phyloP scores from a whole-genome alignment of 768 basidiomycete genomes.

The Stropharia rugosoannulata region DNA sequence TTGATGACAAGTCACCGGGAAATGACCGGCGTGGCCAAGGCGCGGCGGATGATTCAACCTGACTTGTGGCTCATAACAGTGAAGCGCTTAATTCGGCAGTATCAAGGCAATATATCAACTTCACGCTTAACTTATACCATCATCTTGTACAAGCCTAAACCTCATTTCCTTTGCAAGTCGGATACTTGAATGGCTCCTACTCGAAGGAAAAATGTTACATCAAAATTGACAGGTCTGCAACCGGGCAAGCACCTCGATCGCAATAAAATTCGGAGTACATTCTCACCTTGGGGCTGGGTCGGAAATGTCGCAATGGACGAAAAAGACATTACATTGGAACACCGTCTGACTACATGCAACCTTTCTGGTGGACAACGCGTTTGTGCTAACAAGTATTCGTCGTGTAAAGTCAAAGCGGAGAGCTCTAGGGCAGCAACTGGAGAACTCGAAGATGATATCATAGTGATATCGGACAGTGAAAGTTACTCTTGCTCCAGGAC shows the following conservation, averaged over 20 bases:
- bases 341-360: slow-evolving; percentile 67
- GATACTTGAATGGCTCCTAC: slow-evolving; percentile 48
- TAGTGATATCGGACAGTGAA: slow-evolving; percentile 72
- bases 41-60: too few relatives aligned
- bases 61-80: background rate
- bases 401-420: background rate
- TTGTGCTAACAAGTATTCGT: slow-evolving; percentile 57
- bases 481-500: slow-evolving; percentile 54
- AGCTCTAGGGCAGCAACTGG: slow-evolving; percentile 24
- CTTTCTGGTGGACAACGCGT: slow-evolving; percentile 51
- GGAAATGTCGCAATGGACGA: slow-evolving; percentile 56
- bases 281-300: slow-evolving; percentile 80
- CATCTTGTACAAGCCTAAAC: background rate
- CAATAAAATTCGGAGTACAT: slow-evolving; percentile 41
- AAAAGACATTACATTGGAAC: slow-evolving; percentile 64
- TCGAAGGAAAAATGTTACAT: slow-evolving; percentile 54
- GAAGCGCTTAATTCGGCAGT: background rate
- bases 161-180: slow-evolving; percentile 3
- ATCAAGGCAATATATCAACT: background rate
- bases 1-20: too few relatives aligned
- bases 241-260: slow-evolving; percentile 67
- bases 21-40: too few relatives aligned
- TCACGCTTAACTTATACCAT: background rate
- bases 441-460: slow-evolving; percentile 60
- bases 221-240: slow-evolving; percentile 48